phyloP scores from a whole-genome alignment of 768 basidiomycete genomes.

The Agaricus subrufescens region DNA sequence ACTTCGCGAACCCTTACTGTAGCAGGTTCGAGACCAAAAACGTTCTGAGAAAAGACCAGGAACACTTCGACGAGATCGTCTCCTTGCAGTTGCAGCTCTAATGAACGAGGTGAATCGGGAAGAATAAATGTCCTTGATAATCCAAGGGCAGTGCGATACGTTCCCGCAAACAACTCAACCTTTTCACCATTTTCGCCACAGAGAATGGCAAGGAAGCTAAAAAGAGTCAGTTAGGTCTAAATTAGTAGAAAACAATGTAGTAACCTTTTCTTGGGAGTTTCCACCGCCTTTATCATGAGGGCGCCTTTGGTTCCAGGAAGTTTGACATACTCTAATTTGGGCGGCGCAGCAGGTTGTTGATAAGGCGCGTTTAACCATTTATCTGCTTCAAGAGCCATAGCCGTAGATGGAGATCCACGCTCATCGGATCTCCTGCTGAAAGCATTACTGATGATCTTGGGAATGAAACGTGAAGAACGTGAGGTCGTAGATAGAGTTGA shows the following conservation, averaged over 20 bases:
- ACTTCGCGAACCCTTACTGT: conserved; percentile 94
- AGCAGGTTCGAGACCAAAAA: conserved; percentile 89
- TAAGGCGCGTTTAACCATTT: conserved; percentile 17
- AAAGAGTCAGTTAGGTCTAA: neutral
- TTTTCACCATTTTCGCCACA: conserved; percentile 92
- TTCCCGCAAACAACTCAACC: conserved; percentile 90
- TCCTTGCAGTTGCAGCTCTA: conserved; percentile 86
- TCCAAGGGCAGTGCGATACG: conserved; percentile 82
- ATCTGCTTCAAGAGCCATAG: conserved; percentile 39
- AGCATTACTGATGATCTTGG: conserved; percentile 65
- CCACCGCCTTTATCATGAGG: conserved; percentile 78
- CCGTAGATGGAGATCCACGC: conserved; percentile 27
- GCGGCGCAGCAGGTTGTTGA: conserved; percentile 44
- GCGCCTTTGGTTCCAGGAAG: conserved; percentile 88
- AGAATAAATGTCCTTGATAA: conserved; percentile 91
- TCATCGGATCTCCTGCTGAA: conserved; percentile 63
- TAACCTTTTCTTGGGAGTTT: conserved; percentile 86
- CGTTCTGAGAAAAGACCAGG: conserved; percentile 85
- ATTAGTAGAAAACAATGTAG: conserved; percentile 9
- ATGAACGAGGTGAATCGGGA: conserved; percentile 82
- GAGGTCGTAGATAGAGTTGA: conserved; percentile 27
- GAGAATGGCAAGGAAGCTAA: conserved; percentile 85
- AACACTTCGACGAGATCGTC: conserved; percentile 93
- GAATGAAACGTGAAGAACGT: conserved; percentile 61
- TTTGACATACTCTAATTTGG: conserved; percentile 89